phyloP scores from a whole-genome alignment of 2,329 filamentous ascomycete genomes.

The Aspergillus fumigatus region DNA sequence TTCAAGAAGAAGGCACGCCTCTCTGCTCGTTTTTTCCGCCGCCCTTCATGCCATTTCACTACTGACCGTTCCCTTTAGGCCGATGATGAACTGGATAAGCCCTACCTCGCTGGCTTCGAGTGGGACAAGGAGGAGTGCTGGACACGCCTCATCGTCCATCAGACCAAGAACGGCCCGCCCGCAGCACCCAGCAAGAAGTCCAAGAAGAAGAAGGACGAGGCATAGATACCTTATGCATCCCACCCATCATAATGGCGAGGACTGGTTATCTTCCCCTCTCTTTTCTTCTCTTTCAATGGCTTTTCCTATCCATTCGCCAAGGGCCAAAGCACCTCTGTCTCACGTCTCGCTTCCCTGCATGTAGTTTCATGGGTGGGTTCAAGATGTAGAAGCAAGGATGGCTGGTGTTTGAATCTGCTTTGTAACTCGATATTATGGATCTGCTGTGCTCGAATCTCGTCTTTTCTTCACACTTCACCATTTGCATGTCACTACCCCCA shows the following conservation, averaged over 20 bases:
- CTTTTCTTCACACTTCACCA: slow-evolving; percentile 5
- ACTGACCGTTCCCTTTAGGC: slow-evolving; percentile 49
- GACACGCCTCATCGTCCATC: slow-evolving; percentile 81
- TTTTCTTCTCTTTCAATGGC: neutral
- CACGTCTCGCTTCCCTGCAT: slow-evolving; percentile 14
- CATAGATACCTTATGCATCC: slow-evolving; percentile 20
- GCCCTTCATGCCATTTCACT: neutral
- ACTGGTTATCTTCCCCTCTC: neutral
- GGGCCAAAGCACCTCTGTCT: slow-evolving; percentile 7
- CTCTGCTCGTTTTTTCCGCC: neutral
- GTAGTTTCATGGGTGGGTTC: slow-evolving; percentile 7
- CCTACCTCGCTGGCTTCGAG: slow-evolving; percentile 90
- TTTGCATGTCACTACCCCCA: slow-evolving; percentile 4
- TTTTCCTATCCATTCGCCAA: neutral
- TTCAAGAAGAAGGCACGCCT: slow-evolving; percentile 86
- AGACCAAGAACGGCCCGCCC: slow-evolving; percentile 64
- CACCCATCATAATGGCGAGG: neutral
- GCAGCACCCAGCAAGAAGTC: slow-evolving; percentile 50
- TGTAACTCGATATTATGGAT: slow-evolving; percentile 8
- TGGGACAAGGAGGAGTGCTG: slow-evolving; percentile 93
- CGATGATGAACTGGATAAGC: slow-evolving; percentile 84
- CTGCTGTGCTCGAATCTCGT: slow-evolving; percentile 7
- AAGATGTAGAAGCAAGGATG: slow-evolving; percentile 25
- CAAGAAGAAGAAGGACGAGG: slow-evolving; percentile 56
- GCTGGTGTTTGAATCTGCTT: slow-evolving; percentile 14